A percentile compares a stretch with the other conserved stretches of the same genome.
Conservation (phyloP, 106 monocot genomes). For the Platanthera zijinensis region DNA sequence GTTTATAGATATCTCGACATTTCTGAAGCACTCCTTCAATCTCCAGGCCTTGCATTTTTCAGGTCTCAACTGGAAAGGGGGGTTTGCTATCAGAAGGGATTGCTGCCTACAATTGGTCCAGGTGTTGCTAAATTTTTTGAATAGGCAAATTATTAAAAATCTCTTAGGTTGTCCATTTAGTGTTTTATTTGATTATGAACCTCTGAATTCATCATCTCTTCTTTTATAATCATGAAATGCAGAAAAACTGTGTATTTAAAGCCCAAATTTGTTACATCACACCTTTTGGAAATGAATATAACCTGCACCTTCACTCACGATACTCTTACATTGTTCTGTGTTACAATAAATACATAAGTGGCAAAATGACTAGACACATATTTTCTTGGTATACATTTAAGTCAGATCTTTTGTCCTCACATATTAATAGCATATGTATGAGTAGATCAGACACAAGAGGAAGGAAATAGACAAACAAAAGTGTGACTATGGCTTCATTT, state of each 20-base stretch:
- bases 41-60: too few species aligned
- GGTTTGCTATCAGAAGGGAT: constrained; percentile 93
- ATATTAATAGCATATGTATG: background rate
- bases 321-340: background rate
- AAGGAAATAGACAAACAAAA: too few species aligned
- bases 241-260: background rate
- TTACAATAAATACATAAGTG: background rate
- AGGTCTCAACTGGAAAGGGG: constrained; percentile 96
- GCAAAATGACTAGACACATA: background rate
- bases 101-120: constrained; percentile 95
- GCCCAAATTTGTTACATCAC: background rate
- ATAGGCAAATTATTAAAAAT: background rate
- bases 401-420: background rate
- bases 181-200: background rate
- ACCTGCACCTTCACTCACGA: background rate
- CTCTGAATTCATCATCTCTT: background rate
- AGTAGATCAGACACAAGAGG: too few species aligned
- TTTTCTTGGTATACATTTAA: background rate
- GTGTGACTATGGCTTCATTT: too few species aligned
- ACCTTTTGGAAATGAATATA: background rate
- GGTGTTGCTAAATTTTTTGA: constrained; percentile 24
- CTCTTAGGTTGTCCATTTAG: background rate
- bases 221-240: background rate
- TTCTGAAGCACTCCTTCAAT: too few species aligned
- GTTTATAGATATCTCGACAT: too few species aligned